phyloP scores from a whole-genome alignment of 148 eudicot genomes.

The Hydrangea macrophylla region DNA sequence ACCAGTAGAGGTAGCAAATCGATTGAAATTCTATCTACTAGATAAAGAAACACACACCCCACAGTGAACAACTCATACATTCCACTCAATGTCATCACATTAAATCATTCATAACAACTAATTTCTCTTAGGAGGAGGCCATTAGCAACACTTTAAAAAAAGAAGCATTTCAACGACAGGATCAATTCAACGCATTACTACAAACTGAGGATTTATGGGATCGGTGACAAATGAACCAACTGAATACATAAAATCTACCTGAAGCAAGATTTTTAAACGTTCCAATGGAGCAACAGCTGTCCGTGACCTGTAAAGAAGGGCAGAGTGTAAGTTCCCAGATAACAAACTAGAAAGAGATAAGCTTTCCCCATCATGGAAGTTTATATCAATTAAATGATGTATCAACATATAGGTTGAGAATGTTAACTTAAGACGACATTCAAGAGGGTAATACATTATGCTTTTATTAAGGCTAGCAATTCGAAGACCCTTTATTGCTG shows the following conservation, averaged over 20 bases:
- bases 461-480: too few relatives aligned
- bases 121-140: background rate
- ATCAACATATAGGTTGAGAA: too few relatives aligned
- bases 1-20: background rate
- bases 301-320: constrained; percentile 77
- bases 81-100: background rate
- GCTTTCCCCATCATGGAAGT: too few relatives aligned
- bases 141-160: background rate
- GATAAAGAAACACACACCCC: too few relatives aligned
- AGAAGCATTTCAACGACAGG: background rate
- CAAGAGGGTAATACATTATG: too few relatives aligned
- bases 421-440: too few relatives aligned
- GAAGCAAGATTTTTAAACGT: constrained; percentile 77
- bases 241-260: constrained; percentile 39
- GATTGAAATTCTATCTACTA: background rate
- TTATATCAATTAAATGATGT: too few relatives aligned
- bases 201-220: background rate
- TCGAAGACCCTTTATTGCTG: too few relatives aligned
- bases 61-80: background rate
- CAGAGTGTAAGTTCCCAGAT: too few relatives aligned
- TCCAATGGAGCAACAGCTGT: constrained; percentile 93
- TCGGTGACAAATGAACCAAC: background rate
- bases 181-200: background rate
- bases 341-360: too few relatives aligned
- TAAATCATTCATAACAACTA: background rate